Percentiles rank a stretch among this genome's conserved stretches.
These are phyloP conservation scores for Themeda triandra DNA, from an alignment of 176 grass and related monocot species.

Conservation along the genomic window DNA sequence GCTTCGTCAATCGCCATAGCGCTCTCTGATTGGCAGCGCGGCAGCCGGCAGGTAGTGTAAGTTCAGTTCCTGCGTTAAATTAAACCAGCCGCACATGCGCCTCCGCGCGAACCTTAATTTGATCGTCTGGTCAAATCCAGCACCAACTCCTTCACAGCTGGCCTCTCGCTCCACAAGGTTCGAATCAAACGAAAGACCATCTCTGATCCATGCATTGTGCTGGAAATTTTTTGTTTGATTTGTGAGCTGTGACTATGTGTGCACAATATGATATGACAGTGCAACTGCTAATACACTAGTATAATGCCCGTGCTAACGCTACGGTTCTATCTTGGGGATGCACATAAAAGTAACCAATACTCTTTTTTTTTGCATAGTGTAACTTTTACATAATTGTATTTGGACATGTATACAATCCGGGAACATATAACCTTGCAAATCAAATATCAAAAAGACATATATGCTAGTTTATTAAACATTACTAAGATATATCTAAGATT, in stretches of 20 bases:
- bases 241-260: background rate
- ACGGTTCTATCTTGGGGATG: no score
- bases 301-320: no score
- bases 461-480: no score
- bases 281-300: constrained; percentile 7
- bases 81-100: constrained; percentile 27
- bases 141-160: background rate
- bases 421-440: no score
- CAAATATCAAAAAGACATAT: no score
- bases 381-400: no score
- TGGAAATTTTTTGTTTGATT: no score
- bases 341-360: no score
- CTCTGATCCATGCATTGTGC: background rate
- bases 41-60: no score
- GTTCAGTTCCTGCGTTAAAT: background rate
- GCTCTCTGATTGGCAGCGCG: background rate
- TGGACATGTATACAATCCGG: no score
- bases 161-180: background rate
- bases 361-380: no score
- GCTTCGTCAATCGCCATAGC: background rate
- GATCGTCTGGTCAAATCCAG: background rate
- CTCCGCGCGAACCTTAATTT: background rate
- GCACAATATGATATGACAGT: background rate
- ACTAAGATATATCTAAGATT: no score
- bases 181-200: background rate